Percentiles rank a stretch among this genome's conserved stretches.
These are phyloP conservation scores for Herpetomonas samuelpessoai DNA, from an alignment of 208 protist genomes.

Conservation along the genomic window DNA sequence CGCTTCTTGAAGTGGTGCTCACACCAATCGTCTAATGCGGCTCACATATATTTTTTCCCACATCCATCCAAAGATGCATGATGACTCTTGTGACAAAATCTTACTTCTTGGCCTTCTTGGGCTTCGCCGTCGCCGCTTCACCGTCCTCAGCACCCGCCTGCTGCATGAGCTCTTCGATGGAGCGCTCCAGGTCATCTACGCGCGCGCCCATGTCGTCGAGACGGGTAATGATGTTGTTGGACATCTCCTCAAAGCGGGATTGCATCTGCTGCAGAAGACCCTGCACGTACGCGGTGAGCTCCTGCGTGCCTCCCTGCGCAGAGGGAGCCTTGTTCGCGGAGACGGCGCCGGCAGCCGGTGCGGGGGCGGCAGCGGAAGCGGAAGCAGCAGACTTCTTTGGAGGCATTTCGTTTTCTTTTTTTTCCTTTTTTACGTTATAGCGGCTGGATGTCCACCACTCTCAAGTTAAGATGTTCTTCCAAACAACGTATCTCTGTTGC, in stretches of 20 bases:
- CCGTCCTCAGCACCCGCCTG: conserved; percentile 89
- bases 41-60: too few species aligned
- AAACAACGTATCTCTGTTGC: background rate
- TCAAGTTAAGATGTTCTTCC: too few species aligned
- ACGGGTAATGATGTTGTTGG: conserved; percentile 87
- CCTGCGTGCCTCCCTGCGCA: conserved; percentile 61
- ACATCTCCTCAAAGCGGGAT: conserved; percentile 94
- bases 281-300: conserved; percentile 94
- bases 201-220: conserved; percentile 94
- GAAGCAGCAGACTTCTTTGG: conserved; percentile 15
- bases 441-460: too few species aligned
- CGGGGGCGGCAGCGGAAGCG: background rate
- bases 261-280: conserved; percentile 95
- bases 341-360: conserved; percentile 6
- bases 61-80: too few species aligned
- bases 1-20: too few species aligned
- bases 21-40: too few species aligned
- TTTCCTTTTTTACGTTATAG: background rate
- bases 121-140: conserved; percentile 30
- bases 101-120: conserved; percentile 12
- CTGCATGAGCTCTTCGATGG: conserved; percentile 94
- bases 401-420: conserved; percentile 1
- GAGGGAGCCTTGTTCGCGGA: background rate
- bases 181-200: conserved; percentile 94
- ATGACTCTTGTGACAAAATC: too few species aligned